Percentiles rank a stretch among this genome's conserved stretches.
phyloP scores from a whole-genome alignment of 495 filamentous ascomycete species.

The Hypoxylon fragiforme region DNA sequence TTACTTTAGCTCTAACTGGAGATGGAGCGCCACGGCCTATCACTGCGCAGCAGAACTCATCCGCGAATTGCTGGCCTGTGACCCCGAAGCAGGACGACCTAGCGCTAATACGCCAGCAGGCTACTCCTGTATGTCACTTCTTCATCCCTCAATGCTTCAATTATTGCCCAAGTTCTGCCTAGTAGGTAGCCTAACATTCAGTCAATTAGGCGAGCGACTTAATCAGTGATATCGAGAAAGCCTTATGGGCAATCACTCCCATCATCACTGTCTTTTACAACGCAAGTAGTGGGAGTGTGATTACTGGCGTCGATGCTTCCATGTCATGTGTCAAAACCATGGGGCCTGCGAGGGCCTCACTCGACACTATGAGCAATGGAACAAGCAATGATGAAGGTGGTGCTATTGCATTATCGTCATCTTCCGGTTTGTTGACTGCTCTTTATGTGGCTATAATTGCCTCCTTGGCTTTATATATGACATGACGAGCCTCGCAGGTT shows the following conservation, averaged over 20 bases:
- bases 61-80: conserved; percentile 32
- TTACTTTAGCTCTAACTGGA: conserved; percentile 27
- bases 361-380: conserved; percentile 17
- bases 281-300: conserved; percentile 5
- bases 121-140: conserved; percentile 1
- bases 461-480: conserved; percentile 1
- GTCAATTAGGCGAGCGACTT: conserved; percentile 6
- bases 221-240: conserved; percentile 4
- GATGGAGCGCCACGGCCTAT: conserved; percentile 9
- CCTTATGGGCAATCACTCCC: conserved; percentile 23
- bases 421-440: not conserved
- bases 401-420: conserved; percentile 2
- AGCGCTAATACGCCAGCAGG: conserved; percentile 20
- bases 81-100: conserved; percentile 32
- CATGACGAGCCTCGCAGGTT: too few species aligned
- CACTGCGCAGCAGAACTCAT: conserved; percentile 17
- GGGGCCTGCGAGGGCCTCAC: conserved; percentile 25
- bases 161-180: not conserved
- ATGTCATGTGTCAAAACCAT: conserved; percentile 28
- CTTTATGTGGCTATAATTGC: not conserved
- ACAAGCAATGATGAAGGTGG: conserved; percentile 7
- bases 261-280: conserved; percentile 32
- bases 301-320: conserved; percentile 18
- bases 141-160: not conserved
- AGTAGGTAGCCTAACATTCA: not conserved